Evolutionary conservation across 257 asterid species (phyloP), one percentile per base, ranked within the genome.

Genomic region (Scutellaria baicalensis): DNA sequence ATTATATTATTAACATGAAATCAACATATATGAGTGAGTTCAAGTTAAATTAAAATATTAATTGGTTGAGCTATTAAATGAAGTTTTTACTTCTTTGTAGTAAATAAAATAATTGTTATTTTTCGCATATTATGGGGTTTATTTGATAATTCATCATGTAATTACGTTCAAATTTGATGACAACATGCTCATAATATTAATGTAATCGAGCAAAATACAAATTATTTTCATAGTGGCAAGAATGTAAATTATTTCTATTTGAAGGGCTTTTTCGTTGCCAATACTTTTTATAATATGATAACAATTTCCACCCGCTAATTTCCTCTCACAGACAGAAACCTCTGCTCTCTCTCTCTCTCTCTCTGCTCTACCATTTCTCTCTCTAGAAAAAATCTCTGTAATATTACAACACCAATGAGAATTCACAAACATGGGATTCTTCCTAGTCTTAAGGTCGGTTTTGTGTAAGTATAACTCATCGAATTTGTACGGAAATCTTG

Each of bases 401-500:
- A 47, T 31, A 18, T 44, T 55, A 47, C 72, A 56, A 31, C 56
- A 60, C 58, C 1, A 57, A 42, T 20, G 42, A 62, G 16, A 68
- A 56, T 57, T 33, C 38, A 47, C 36, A 43, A 52, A 66, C 64
- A 31, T 55, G 79, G 69, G 74, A 69, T 62, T 70, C 84, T 69
- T 76, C 79, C 23, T 14, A 64, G 63, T 43, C 67, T 73, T 51
- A 66, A 80, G 82, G 84, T 73, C 70, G 59, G 81, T 78, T 54
- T 35, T 49, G 14, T 62, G 17, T 48, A 51, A 69, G 45, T 50
- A 27, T 44, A 39, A 47, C 23, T 57, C 55, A 42, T 67, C 39
- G 51, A 59, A 33, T 63, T 39, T 16, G 39, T 44, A 8, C 48
- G 64, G 21, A 12, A 9, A 42, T 5, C 16, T 8, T 65, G 66